Percentiles rank a stretch among this genome's conserved stretches.
phyloP scores from a whole-genome alignment of 2,329 filamentous ascomycete genomes.

The Huntiella decipiens region DNA sequence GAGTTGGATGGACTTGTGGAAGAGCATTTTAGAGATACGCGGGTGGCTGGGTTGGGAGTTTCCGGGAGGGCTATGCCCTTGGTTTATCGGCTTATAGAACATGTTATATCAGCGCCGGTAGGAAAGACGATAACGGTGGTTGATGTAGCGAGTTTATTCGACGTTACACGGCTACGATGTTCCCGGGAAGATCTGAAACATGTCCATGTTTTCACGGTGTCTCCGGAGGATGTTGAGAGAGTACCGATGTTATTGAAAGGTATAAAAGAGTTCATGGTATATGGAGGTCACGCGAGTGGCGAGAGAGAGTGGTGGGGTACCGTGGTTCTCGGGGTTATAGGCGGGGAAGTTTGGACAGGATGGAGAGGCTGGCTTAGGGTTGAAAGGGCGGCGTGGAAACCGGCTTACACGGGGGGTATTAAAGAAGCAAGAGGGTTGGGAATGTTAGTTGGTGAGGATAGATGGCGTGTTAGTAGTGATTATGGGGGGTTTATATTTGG shows the following conservation, averaged over 20 bases:
- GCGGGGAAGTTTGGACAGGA: slow-evolving; percentile 16
- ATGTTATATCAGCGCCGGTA: slow-evolving; percentile 29
- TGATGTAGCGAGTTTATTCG: slow-evolving; percentile 37
- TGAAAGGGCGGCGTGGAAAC: slow-evolving; percentile 14
- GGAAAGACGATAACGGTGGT: slow-evolving; percentile 32
- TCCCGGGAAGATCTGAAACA: slow-evolving; percentile 25
- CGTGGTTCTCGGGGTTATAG: slow-evolving; percentile 29
- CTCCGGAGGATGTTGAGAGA: slow-evolving; percentile 13
- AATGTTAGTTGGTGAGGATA: background rate
- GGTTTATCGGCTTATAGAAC: slow-evolving; percentile 34
- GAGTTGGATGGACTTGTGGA: slow-evolving; percentile 27
- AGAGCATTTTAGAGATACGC: slow-evolving; percentile 29
- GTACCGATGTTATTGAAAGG: slow-evolving; percentile 6
- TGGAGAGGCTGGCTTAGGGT: slow-evolving; percentile 32
- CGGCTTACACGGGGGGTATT: slow-evolving; percentile 15
- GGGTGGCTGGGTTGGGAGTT: slow-evolving; percentile 28
- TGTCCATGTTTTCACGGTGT: slow-evolving; percentile 29
- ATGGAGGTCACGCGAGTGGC: slow-evolving; percentile 25
- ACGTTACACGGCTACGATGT: slow-evolving; percentile 27
- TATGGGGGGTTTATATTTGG: background rate
- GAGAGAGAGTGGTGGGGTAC: slow-evolving; percentile 39
- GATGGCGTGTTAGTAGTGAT: background rate
- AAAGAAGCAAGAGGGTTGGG: slow-evolving; percentile 25
- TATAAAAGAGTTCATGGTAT: slow-evolving; percentile 31
- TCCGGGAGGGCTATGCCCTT: slow-evolving; percentile 34